Percentiles rank a stretch among this genome's conserved stretches.
These are phyloP conservation scores for Nemania serpens DNA, from an alignment of 2,329 filamentous ascomycete species.

Conservation along the genomic window DNA sequence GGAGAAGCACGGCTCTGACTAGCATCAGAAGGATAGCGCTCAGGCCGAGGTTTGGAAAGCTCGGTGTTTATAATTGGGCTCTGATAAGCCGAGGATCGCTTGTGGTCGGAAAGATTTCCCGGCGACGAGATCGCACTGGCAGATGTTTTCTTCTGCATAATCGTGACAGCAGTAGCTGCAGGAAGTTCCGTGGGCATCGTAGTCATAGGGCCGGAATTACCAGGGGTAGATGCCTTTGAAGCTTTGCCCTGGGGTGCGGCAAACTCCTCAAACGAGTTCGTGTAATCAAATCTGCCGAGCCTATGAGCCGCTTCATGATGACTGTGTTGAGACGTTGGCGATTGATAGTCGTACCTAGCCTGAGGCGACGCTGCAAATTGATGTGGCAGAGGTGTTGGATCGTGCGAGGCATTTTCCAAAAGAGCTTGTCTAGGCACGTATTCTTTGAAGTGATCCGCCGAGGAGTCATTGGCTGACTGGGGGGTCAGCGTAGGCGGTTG, in stretches of 20 bases:
- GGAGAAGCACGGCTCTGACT: slow-evolving; percentile 27
- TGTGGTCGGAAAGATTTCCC: slow-evolving; percentile 23
- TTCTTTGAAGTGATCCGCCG: slow-evolving; percentile 38
- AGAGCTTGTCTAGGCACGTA: slow-evolving; percentile 31
- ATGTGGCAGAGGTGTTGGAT: slow-evolving; percentile 37
- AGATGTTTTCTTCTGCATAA: slow-evolving; percentile 58
- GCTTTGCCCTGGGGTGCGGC: slow-evolving; percentile 49
- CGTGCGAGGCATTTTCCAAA: slow-evolving; percentile 33
- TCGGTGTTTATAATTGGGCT: slow-evolving; percentile 53
- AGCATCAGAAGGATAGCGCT: slow-evolving; percentile 37
- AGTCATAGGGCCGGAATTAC: slow-evolving; percentile 33
- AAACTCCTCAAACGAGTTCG: slow-evolving; percentile 50
- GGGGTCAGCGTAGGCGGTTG: slow-evolving; percentile 52
- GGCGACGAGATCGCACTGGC: slow-evolving; percentile 43
- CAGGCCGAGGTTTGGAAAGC: slow-evolving; percentile 41
- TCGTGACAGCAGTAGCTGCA: slow-evolving; percentile 49
- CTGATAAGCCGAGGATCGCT: slow-evolving; percentile 43
- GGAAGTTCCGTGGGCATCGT: slow-evolving; percentile 39
- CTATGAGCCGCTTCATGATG: slow-evolving; percentile 35
- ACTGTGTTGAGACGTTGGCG: slow-evolving; percentile 37
- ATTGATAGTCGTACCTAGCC: slow-evolving; percentile 36
- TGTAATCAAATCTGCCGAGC: slow-evolving; percentile 43
- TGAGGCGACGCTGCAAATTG: slow-evolving; percentile 36
- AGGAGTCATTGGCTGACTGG: slow-evolving; percentile 46
- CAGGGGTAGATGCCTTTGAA: slow-evolving; percentile 46